phyloP scores from a whole-genome alignment of 257 asterid genomes.

The Solanum neorickii region DNA sequence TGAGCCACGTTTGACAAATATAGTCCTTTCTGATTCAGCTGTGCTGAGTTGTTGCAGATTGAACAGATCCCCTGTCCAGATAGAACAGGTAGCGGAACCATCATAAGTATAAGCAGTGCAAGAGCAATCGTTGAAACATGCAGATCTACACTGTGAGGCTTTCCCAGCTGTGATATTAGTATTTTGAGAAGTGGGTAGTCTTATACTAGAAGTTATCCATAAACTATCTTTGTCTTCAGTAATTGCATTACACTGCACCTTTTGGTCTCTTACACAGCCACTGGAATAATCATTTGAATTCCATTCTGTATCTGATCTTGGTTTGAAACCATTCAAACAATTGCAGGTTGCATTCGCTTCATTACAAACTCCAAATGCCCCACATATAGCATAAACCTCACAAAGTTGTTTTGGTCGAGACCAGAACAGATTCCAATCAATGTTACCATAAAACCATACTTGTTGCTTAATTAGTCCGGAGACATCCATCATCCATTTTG shows the following conservation, averaged over 20 bases:
- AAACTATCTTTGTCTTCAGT: neutral
- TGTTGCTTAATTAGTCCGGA: neutral
- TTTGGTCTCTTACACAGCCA: neutral
- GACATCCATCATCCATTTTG: conserved; percentile 17
- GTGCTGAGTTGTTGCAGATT: neutral
- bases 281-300: conserved; percentile 17
- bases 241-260: neutral
- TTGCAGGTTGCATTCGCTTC: conserved; percentile 16
- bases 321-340: conserved; percentile 25
- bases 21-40: neutral
- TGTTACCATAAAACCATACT: neutral
- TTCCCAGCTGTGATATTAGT: neutral
- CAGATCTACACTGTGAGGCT: neutral
- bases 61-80: neutral
- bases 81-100: neutral
- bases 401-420: conserved; percentile 33
- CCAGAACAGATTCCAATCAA: conserved; percentile 32
- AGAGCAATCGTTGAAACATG: neutral
- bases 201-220: neutral
- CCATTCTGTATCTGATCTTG: conserved; percentile 17
- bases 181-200: neutral
- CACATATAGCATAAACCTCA: conserved; percentile 37
- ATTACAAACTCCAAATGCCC: conserved; percentile 27
- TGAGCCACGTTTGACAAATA: no score
- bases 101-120: conserved; percentile 1